These are phyloP conservation scores for Nigrospora oryzae DNA, from an alignment of 2,329 filamentous ascomycete species.

Conservation along the genomic window DNA sequence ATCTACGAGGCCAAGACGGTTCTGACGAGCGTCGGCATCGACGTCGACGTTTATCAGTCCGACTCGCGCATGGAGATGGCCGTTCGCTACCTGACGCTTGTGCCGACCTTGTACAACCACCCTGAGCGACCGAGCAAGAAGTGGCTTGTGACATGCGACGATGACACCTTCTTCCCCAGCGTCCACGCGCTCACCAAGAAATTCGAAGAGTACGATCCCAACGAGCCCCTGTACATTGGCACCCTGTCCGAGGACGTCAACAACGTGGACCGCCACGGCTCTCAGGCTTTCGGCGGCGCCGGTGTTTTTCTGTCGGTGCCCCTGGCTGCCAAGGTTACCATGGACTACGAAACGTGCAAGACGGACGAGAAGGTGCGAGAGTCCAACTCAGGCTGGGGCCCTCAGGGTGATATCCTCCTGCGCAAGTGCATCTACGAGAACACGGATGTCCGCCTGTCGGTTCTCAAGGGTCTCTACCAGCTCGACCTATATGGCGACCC, in stretches of 20 bases:
- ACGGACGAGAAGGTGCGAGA: conserved; percentile 42
- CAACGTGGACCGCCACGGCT: conserved; percentile 50
- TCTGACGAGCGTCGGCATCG: conserved; percentile 40
- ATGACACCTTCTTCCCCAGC: conserved; percentile 57
- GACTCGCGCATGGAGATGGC: conserved; percentile 48
- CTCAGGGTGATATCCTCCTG: conserved; percentile 52
- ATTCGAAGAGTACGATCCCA: conserved; percentile 42
- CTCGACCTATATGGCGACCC: conserved; percentile 52
- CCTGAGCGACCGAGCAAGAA: conserved; percentile 37
- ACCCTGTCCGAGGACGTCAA: conserved; percentile 54
- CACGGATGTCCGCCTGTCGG: conserved; percentile 47
- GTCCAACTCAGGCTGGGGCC: conserved; percentile 49
- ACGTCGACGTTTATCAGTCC: conserved; percentile 48
- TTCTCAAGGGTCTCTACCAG: conserved; percentile 50
- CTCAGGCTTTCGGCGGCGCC: conserved; percentile 56
- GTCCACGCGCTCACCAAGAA: conserved; percentile 44
- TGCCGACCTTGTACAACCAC: conserved; percentile 46
- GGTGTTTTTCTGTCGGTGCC: conserved; percentile 53
- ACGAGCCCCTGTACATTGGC: conserved; percentile 48
- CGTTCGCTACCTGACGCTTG: conserved; percentile 46
- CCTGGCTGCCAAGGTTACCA: conserved; percentile 34
- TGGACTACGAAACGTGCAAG: conserved; percentile 35
- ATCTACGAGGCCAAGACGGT: conserved; percentile 38
- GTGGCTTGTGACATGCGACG: conserved; percentile 56
- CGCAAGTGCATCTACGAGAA: conserved; percentile 58